Evolutionary conservation across 208 protist genomes (phyloP).

Genomic region (Leishmania turanica): DNA sequence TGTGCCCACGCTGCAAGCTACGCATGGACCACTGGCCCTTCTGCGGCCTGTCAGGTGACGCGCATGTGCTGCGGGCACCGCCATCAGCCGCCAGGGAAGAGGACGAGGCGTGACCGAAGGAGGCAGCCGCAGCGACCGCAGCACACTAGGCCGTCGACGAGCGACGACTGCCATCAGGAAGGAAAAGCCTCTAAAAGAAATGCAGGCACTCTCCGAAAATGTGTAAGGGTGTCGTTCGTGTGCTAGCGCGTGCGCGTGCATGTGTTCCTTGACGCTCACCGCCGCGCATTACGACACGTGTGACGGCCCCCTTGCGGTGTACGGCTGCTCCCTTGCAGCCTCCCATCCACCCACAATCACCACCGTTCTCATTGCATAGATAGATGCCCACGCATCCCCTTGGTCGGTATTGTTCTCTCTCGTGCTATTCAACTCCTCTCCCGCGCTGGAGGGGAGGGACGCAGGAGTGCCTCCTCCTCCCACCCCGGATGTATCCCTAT

Average conservation of each 20-base stretch:
- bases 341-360: not conserved
- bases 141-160: not conserved
- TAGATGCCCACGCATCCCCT: not conserved
- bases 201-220: not conserved
- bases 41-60: constrained; percentile 58
- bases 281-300: not conserved
- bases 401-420: not conserved
- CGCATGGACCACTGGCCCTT: constrained; percentile 61
- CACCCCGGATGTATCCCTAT: not conserved
- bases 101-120: not conserved
- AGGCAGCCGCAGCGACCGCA: not conserved
- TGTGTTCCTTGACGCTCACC: not conserved
- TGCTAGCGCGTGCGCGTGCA: not conserved
- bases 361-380: not conserved
- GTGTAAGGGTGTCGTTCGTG: not conserved
- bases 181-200: not conserved
- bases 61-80: constrained; percentile 32
- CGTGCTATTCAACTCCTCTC: not conserved
- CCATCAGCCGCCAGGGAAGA: not conserved
- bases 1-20: constrained; percentile 52
- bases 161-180: not conserved
- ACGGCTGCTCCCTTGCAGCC: not conserved
- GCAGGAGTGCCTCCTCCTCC: not conserved
- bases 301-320: not conserved
- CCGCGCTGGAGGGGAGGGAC: not conserved